Evolutionary conservation across 1,284 basidiomycete genomes (phyloP), one percentile per base, ranked within the genome.

Genomic region (Mrakiaceae sp.): DNA sequence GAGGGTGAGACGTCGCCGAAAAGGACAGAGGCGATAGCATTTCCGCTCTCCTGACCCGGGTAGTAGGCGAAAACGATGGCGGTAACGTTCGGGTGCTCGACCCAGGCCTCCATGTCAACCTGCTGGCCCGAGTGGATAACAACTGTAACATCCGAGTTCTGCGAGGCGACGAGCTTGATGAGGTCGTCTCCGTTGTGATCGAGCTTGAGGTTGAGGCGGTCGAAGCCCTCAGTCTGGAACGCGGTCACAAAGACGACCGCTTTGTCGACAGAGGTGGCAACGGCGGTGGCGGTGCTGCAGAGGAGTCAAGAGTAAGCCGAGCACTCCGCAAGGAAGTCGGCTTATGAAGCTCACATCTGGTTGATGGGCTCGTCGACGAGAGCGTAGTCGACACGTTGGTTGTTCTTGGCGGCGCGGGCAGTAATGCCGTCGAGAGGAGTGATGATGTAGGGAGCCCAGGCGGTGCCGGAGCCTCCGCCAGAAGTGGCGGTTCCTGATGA

Each of bases 391-490:
- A 75, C 70, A 4, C 72, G 69, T 48, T 72, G 68, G 27, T 69
- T 67, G 9, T 66, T 53, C 27, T 64, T 60, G 4, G 74, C 66
- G 8, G 71, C 72, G 39, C 73, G 68, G 0, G 70, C 62, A 0
- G 73, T 68, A 47, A 76, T 73, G 1, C 72, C 75, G 66, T 76
- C 75, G 42, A 76, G 67, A 0, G 75, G 75, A 0, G 74, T 39
- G 53, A 62, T 49, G 44, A 62, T n/a, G 47, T 56, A 55, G 11
- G 73, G 73, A 11, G 72, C 70, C 62, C 73, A 75, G 3, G 72
- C 72, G 4, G 75, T 72, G 12, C 75, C 75, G 0, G 71, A 73
- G 8, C 75, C 75, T 14, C 75, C 74, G 7, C 75, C 75, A 16
- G 74, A 71, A 0, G 73, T 74, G 27, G 74, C 72, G 0, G 73